Conservation (phyloP, 306 rosid genomes). For the Hylodesmum podocarpum region DNA sequence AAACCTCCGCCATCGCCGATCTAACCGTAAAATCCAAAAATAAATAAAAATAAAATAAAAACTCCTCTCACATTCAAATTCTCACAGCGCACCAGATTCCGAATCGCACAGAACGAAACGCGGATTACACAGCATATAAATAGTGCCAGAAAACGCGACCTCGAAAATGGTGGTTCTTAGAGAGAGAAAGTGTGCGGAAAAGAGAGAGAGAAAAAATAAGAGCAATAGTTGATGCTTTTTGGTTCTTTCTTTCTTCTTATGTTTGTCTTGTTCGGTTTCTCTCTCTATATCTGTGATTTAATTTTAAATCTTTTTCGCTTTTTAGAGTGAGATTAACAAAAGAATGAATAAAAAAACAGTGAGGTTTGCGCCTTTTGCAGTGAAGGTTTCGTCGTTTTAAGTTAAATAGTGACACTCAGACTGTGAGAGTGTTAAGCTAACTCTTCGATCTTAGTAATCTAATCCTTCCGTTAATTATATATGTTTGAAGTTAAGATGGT, state of each 20-base stretch:
- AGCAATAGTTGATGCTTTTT: slow-evolving; percentile 30
- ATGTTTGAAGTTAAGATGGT: too few species aligned
- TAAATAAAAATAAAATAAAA: neutral
- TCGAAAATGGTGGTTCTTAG: slow-evolving; percentile 31
- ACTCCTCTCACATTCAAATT: slow-evolving; percentile 59
- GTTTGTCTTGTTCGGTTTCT: slow-evolving; percentile 40
- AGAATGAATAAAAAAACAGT: neutral
- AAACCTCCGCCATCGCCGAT: slow-evolving; percentile 83
- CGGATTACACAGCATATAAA: neutral
- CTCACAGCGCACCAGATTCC: slow-evolving; percentile 46
- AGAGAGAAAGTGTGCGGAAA: slow-evolving; percentile 17
- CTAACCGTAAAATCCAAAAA: slow-evolving; percentile 34
- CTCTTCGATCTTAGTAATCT: neutral
- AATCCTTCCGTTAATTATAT: too few species aligned
- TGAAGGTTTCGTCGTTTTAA: neutral
- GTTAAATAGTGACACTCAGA: neutral
- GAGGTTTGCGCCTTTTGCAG: slow-evolving; percentile 18
- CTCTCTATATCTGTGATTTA: slow-evolving; percentile 53
- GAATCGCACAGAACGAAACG: slow-evolving; percentile 26
- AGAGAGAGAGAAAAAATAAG: neutral
- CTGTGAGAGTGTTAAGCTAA: neutral
- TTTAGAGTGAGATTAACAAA: slow-evolving; percentile 31
- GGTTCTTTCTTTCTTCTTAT: slow-evolving; percentile 26
- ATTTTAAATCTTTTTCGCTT: slow-evolving; percentile 41
- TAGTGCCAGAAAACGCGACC: slow-evolving; percentile 20